Evolutionary conservation across 2,329 filamentous ascomycete species (phyloP).

Genomic region (Sclerotinia subarctica): DNA sequence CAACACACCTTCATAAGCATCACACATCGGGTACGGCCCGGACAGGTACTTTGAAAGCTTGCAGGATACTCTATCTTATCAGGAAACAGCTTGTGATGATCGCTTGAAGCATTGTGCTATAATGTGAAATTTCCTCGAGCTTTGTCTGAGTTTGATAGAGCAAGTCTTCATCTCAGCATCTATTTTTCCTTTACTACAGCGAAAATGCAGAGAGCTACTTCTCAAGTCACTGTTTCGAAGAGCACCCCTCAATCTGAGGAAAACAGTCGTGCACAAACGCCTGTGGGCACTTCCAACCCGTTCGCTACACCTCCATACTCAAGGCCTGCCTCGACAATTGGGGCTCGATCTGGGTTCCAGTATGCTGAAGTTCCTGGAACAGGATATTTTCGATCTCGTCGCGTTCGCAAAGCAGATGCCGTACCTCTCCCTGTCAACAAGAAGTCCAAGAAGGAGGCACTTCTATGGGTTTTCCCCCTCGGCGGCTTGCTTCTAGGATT

Average conservation of each 20-base stretch:
- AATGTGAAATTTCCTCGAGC: slow-evolving; percentile 17
- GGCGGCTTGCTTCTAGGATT: slow-evolving; percentile 68
- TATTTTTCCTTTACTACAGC: neutral
- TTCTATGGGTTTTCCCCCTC: slow-evolving; percentile 73
- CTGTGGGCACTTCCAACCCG: slow-evolving; percentile 20
- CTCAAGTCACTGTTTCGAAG: slow-evolving; percentile 3
- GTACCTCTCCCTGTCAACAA: slow-evolving; percentile 72
- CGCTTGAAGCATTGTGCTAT: slow-evolving; percentile 16
- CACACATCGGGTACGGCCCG: neutral
- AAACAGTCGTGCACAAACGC: slow-evolving; percentile 18
- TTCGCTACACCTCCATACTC: slow-evolving; percentile 26
- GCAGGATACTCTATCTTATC: slow-evolving; percentile 14
- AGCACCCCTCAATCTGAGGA: slow-evolving; percentile 18
- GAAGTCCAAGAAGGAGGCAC: slow-evolving; percentile 72
- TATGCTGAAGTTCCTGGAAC: slow-evolving; percentile 24
- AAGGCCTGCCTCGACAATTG: slow-evolving; percentile 24
- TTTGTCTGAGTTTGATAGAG: neutral
- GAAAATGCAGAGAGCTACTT: slow-evolving; percentile 16
- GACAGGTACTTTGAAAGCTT: neutral
- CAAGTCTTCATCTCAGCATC: slow-evolving; percentile 12
- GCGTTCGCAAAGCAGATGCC: slow-evolving; percentile 65
- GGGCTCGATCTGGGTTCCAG: slow-evolving; percentile 25
- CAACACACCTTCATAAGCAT: slow-evolving; percentile 14
- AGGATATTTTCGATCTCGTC: slow-evolving; percentile 68
- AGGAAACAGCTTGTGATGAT: slow-evolving; percentile 15